phyloP scores from a whole-genome alignment of 768 basidiomycete species.

The Rhodotorula babjevae region DNA sequence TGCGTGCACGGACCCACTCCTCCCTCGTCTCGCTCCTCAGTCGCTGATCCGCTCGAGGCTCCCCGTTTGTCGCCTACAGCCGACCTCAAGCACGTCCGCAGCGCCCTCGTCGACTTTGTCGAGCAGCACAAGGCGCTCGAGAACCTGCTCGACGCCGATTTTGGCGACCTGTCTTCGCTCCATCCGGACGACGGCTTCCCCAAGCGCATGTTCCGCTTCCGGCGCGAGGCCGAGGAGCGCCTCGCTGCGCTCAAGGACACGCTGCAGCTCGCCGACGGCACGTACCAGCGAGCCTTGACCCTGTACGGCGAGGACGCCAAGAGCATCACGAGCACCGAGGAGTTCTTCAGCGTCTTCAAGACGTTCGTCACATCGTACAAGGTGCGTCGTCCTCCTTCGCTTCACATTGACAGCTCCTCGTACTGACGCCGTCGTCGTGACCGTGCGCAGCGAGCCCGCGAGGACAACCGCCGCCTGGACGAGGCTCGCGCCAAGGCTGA shows the following conservation, averaged over 20 bases:
- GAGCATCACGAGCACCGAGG: slow-evolving; percentile 58
- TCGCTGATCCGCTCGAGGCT: background rate
- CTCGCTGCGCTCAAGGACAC: slow-evolving; percentile 81
- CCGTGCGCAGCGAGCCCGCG: slow-evolving; percentile 12
- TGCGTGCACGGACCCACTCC: slow-evolving; percentile 45
- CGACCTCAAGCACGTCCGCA: slow-evolving; percentile 78
- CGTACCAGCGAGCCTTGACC: slow-evolving; percentile 74
- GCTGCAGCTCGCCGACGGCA: slow-evolving; percentile 75
- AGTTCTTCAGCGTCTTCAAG: slow-evolving; percentile 96
- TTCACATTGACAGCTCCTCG: background rate
- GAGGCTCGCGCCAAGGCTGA: slow-evolving; percentile 19
- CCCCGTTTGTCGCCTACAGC: slow-evolving; percentile 51
- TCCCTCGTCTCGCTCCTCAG: too few relatives aligned
- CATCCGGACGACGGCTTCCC: slow-evolving; percentile 66
- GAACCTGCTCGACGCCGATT: slow-evolving; percentile 70
- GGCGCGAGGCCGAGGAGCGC: slow-evolving; percentile 66
- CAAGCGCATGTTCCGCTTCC: slow-evolving; percentile 86
- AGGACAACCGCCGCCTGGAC: slow-evolving; percentile 22
- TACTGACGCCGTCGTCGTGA: background rate
- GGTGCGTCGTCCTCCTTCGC: slow-evolving; percentile 36
- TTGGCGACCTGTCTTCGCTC: slow-evolving; percentile 60
- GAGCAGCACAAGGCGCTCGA: slow-evolving; percentile 60
- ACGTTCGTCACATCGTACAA: slow-evolving; percentile 88
- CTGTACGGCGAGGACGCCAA: slow-evolving; percentile 81
- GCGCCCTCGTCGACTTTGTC: slow-evolving; percentile 65